A percentile compares a stretch with the other conserved stretches of the same genome.
Conservation (phyloP, 208 protist genomes). For the Wallacemonas sp. region DNA sequence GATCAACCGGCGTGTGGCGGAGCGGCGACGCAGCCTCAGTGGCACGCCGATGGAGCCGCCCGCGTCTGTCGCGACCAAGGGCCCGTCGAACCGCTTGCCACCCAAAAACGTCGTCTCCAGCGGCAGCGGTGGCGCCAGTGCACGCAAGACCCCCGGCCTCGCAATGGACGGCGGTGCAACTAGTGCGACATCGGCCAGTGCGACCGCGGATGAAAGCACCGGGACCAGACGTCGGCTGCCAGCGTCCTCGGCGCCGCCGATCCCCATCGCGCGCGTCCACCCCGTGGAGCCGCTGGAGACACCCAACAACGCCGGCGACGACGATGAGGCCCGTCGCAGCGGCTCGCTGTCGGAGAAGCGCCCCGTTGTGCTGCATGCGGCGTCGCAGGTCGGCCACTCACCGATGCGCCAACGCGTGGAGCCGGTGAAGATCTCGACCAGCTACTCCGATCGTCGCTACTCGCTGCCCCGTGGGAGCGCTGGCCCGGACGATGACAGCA, state of each 20-base stretch:
- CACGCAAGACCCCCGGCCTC: neutral
- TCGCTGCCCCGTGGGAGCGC: conserved; percentile 16
- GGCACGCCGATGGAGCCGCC: neutral
- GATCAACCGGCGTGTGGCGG: conserved; percentile 12
- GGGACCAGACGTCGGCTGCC: neutral
- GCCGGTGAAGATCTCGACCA: conserved; percentile 36
- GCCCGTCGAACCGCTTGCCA: conserved; percentile 12
- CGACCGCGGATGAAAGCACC: too few species aligned
- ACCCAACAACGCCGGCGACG: conserved; percentile 15
- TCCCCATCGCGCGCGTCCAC: neutral
- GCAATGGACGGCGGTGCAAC: conserved; percentile 8
- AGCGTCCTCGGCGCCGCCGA: neutral
- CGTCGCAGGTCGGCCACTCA: conserved; percentile 28
- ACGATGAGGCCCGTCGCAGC: neutral
- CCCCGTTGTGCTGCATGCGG: conserved; percentile 35
- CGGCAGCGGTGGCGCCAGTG: neutral
- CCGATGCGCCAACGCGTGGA: conserved; percentile 42
- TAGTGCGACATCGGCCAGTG: too few species aligned
- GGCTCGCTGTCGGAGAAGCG: conserved; percentile 16
- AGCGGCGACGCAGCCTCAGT: conserved; percentile 8
- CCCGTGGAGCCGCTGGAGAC: conserved; percentile 6
- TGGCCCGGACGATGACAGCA: conserved; percentile 17
- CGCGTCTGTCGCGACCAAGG: neutral
- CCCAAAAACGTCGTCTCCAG: conserved; percentile 12
- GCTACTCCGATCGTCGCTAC: conserved; percentile 14